Percentiles rank a stretch among this genome's conserved stretches.
Evolutionary conservation across 768 basidiomycete species (phyloP).

Genomic region (Leucogyrophana mollusca): DNA sequence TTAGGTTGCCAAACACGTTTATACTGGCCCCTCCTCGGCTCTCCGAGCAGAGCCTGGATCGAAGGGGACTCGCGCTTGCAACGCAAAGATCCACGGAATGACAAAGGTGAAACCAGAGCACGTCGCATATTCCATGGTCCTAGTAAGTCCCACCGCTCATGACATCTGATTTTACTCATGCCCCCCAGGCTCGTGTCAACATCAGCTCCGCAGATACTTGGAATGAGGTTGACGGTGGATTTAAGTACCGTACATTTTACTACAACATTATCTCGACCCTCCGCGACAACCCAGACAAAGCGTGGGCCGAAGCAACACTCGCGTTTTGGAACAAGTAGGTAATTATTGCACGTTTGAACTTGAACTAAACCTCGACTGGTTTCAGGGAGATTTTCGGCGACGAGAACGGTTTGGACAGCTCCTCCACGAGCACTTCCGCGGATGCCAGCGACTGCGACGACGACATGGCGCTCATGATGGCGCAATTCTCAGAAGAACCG

Average conservation of each 20-base stretch:
- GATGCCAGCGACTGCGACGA: no score
- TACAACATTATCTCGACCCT: background rate
- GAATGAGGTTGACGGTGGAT: slow-evolving; percentile 4
- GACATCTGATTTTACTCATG: accelerated
- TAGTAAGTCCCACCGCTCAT: slow-evolving; percentile 4
- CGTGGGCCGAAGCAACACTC: background rate
- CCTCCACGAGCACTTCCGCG: no score
- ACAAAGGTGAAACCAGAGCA: slow-evolving; percentile 1
- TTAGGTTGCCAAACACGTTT: slow-evolving; percentile 7
- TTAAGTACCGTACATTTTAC: slow-evolving; percentile 10
- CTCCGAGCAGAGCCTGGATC: background rate
- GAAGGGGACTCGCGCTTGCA: background rate
- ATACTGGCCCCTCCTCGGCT: slow-evolving; percentile 8
- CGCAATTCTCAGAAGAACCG: no score
- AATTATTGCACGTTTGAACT: background rate
- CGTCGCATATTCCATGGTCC: slow-evolving; percentile 8
- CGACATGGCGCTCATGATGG: no score
- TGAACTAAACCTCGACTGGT: no score
- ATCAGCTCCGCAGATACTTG: slow-evolving; percentile 8
- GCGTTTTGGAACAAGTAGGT: slow-evolving; percentile 5
- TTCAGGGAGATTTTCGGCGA: no score
- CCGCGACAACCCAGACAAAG: background rate
- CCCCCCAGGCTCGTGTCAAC: slow-evolving; percentile 2
- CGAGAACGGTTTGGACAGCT: no score
- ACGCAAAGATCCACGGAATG: slow-evolving; percentile 3